Evolutionary conservation across 306 rosid species (phyloP).

Genomic region (Parietaria judaica): DNA sequence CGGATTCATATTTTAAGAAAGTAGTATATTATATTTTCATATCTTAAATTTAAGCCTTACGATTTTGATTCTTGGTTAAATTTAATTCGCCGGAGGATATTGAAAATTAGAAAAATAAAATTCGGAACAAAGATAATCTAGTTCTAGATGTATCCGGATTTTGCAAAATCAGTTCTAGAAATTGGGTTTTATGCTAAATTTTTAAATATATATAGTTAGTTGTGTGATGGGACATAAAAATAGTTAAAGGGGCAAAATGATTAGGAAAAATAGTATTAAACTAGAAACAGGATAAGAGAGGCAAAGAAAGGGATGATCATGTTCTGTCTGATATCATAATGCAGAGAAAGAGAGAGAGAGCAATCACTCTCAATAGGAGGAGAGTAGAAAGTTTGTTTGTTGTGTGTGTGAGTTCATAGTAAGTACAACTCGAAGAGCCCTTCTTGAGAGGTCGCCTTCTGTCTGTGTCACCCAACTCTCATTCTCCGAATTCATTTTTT

Average conservation of each 20-base stretch:
- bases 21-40: too few relatives aligned
- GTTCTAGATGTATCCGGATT: too few relatives aligned
- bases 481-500: not conserved
- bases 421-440: not conserved
- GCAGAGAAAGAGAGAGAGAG: not conserved
- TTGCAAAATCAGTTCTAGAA: too few relatives aligned
- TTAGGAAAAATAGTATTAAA: not conserved
- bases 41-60: too few relatives aligned
- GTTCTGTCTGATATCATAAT: constrained; percentile 9
- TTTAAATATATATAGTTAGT: too few relatives aligned
- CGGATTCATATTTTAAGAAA: too few relatives aligned
- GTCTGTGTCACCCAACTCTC: constrained; percentile 3
- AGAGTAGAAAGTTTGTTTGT: constrained; percentile 13
- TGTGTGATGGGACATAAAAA: not conserved
- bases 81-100: too few relatives aligned
- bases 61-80: too few relatives aligned
- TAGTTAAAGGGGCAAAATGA: not conserved
- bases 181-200: too few relatives aligned
- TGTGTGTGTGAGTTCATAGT: not conserved
- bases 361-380: constrained; percentile 9
- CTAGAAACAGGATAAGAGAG: not conserved
- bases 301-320: constrained; percentile 3
- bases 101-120: too few relatives aligned
- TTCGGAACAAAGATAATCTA: too few relatives aligned
- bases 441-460: not conserved